These are phyloP conservation scores for Sarocladiaceae sp. DNA, from an alignment of 2,329 filamentous ascomycete genomes.

Conservation along the genomic window DNA sequence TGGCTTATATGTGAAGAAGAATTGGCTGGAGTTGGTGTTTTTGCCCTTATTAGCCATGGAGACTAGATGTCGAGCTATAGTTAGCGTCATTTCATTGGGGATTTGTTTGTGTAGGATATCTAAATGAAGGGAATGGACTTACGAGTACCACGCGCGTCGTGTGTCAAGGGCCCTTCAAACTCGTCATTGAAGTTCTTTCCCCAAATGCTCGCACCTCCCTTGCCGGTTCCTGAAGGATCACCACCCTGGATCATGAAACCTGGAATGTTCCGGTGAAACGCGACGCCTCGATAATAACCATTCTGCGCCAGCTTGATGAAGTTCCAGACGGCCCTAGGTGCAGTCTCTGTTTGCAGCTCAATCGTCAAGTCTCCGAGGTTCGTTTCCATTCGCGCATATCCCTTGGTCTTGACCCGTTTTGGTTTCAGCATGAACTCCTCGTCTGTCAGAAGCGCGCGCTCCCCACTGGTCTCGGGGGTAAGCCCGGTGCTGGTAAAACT, in stretches of 20 bases:
- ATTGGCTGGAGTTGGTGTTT: conserved; percentile 94
- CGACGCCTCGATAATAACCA: conserved; percentile 80
- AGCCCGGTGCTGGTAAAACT: conserved; percentile 94
- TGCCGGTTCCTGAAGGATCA: conserved; percentile 86
- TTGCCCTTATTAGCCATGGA: conserved; percentile 99
- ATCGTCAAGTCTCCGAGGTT: conserved; percentile 81
- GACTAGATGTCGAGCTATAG: conserved; percentile 18
- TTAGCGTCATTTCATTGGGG: neutral
- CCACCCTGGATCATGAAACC: conserved; percentile 98
- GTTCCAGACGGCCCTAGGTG: conserved; percentile 94
- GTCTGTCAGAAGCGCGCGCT: conserved; percentile 80
- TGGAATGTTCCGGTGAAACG: conserved; percentile 90
- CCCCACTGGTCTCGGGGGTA: conserved; percentile 84
- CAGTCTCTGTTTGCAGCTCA: conserved; percentile 85
- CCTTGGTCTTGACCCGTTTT: conserved; percentile 81
- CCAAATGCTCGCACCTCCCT: conserved; percentile 89
- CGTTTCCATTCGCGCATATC: conserved; percentile 87
- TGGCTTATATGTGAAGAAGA: conserved; percentile 86
- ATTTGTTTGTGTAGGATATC: neutral
- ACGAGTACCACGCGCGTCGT: conserved; percentile 69
- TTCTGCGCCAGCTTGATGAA: conserved; percentile 84
- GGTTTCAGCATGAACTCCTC: conserved; percentile 97
- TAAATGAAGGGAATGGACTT: conserved; percentile 14
- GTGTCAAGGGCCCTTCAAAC: conserved; percentile 83
- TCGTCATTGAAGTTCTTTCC: conserved; percentile 93